Percentiles rank a stretch among this genome's conserved stretches.
phyloP scores from a whole-genome alignment of 495 filamentous ascomycete genomes.

The Bacidia gigantensis region DNA sequence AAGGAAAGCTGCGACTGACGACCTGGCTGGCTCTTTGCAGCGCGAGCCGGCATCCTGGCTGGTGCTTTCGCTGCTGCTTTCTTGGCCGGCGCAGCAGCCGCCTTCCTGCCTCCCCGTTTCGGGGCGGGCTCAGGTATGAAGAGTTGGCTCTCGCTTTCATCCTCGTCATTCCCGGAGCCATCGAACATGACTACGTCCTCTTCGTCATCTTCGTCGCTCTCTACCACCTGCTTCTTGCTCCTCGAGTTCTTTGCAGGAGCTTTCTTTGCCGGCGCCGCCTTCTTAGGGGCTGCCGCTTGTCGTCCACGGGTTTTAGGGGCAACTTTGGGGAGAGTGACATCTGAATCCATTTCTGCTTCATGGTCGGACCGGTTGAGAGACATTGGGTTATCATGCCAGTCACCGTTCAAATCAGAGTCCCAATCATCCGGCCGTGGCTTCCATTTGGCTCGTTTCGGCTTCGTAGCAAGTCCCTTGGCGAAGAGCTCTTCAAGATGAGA shows the following conservation, averaged over 20 bases:
- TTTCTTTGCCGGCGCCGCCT: slow-evolving; percentile 28
- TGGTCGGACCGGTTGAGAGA: slow-evolving; percentile 44
- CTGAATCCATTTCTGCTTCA: slow-evolving; percentile 31
- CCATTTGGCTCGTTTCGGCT: slow-evolving; percentile 41
- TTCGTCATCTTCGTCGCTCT: slow-evolving; percentile 48
- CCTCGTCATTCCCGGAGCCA: slow-evolving; percentile 45
- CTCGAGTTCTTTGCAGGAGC: slow-evolving; percentile 27
- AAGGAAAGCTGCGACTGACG: slow-evolving; percentile 67
- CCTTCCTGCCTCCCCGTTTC: slow-evolving; percentile 26
- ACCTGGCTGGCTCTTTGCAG: slow-evolving; percentile 21
- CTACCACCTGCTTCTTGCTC: slow-evolving; percentile 38
- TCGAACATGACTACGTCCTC: slow-evolving; percentile 45
- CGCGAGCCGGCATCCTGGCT: slow-evolving; percentile 24
- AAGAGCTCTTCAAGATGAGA: slow-evolving; percentile 59
- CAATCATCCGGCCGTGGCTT: slow-evolving; percentile 69
- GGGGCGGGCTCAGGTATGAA: slow-evolving; percentile 40
- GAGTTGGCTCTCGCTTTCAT: slow-evolving; percentile 43
- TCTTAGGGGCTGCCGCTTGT: slow-evolving; percentile 27
- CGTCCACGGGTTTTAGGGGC: slow-evolving; percentile 36
- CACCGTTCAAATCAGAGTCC: slow-evolving; percentile 75
- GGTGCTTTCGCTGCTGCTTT: slow-evolving; percentile 25
- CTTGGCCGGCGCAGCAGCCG: slow-evolving; percentile 25
- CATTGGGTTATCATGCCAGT: slow-evolving; percentile 67
- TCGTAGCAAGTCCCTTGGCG: slow-evolving; percentile 49
- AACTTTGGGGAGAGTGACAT: slow-evolving; percentile 22